Conservation (phyloP, 1,284 basidiomycete species). For the Naganishia sp. region DNA sequence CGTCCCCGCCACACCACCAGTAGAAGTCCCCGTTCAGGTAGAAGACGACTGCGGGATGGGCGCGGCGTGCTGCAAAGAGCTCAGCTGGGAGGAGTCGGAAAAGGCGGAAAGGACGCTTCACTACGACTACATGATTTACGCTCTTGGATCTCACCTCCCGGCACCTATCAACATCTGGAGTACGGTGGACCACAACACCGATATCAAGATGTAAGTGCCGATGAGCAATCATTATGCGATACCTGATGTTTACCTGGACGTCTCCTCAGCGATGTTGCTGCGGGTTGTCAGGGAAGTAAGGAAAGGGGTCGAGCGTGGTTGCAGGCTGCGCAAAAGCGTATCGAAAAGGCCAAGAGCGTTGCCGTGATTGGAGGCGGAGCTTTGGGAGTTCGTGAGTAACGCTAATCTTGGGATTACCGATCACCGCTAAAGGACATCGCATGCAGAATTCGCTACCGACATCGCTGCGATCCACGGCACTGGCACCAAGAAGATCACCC, state of each 20-base stretch:
- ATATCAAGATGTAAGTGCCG: slow-evolving; percentile 20
- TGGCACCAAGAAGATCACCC: slow-evolving; percentile 51
- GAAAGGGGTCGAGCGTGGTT: slow-evolving; percentile 36
- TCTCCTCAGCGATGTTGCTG: neutral
- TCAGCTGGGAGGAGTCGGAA: slow-evolving; percentile 30
- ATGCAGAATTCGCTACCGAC: slow-evolving; percentile 56
- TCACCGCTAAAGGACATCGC: neutral
- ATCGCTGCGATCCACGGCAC: slow-evolving; percentile 59
- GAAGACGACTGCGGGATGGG: slow-evolving; percentile 14
- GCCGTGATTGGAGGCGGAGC: slow-evolving; percentile 58
- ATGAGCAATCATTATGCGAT: too few relatives aligned
- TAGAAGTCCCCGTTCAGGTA: neutral
- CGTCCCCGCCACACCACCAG: slow-evolving; percentile 7
- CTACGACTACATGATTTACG: slow-evolving; percentile 56
- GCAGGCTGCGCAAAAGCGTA: slow-evolving; percentile 39
- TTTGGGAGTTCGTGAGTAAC: slow-evolving; percentile 55
- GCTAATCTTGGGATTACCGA: neutral
- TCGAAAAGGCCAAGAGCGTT: slow-evolving; percentile 50
- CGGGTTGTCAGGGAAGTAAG: slow-evolving; percentile 31
- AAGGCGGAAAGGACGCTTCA: slow-evolving; percentile 45
- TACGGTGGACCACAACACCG: slow-evolving; percentile 31
- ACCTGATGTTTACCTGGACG: neutral
- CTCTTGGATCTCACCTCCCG: slow-evolving; percentile 51
- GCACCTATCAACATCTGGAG: slow-evolving; percentile 52
- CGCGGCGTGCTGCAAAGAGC: slow-evolving; percentile 23